Evolutionary conservation across 2,329 filamentous ascomycete genomes (phyloP).

Genomic region (Orbilia brochopaga): DNA sequence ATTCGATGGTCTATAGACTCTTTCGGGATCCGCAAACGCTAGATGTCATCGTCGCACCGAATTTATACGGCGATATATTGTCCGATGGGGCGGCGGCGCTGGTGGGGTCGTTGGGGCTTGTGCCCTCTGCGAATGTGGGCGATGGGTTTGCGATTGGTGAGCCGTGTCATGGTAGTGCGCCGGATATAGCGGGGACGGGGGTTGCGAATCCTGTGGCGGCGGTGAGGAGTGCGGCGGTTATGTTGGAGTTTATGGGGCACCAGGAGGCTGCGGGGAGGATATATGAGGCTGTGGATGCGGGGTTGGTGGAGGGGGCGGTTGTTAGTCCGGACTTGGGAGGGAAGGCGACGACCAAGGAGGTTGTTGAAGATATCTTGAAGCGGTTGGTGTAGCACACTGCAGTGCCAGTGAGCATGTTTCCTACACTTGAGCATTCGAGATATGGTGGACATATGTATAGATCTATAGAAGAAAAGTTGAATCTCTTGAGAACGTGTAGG

Average conservation of each 20-base stretch:
- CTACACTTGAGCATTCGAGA: too few relatives aligned
- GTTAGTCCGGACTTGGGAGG: constrained; percentile 91
- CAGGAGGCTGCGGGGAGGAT: constrained; percentile 85
- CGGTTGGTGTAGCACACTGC: constrained; percentile 62
- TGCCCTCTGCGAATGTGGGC: constrained; percentile 93
- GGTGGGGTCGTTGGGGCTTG: constrained; percentile 87
- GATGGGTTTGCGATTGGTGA: constrained; percentile 95
- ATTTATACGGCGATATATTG: constrained; percentile 95
- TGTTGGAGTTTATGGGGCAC: constrained; percentile 94
- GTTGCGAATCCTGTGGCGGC: constrained; percentile 98
- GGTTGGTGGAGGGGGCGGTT: constrained; percentile 80
- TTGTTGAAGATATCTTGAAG: constrained; percentile 83
- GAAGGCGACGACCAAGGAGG: constrained; percentile 80
- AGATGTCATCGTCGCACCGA: constrained; percentile 97
- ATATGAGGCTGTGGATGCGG: constrained; percentile 88
- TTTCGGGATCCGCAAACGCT: constrained; percentile 94
- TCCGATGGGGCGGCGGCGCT: constrained; percentile 94
- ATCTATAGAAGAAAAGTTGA: too few relatives aligned
- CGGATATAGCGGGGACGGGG: constrained; percentile 89
- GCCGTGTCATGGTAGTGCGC: constrained; percentile 94
- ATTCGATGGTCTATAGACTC: constrained; percentile 99
- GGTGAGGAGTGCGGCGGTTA: constrained; percentile 84
- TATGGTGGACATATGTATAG: too few relatives aligned
- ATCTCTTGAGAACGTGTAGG: too few relatives aligned
- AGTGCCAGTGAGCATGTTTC: too few relatives aligned